A percentile compares a stretch with the other conserved stretches of the same genome.
Evolutionary conservation across 2,329 filamentous ascomycete species (phyloP).

Genomic region (Diplodia scrobiculata): DNA sequence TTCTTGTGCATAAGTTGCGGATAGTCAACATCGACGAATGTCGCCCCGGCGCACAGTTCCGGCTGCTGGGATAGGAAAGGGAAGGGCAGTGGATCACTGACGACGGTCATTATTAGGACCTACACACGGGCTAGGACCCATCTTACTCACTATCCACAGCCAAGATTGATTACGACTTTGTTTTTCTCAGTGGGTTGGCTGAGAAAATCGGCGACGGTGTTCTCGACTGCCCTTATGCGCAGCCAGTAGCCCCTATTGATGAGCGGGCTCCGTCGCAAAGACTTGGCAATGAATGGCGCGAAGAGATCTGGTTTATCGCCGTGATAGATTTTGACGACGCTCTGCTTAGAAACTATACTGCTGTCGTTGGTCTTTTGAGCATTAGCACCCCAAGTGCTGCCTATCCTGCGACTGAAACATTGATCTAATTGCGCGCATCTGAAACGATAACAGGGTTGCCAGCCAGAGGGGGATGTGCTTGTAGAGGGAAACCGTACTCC

Average conservation of each 20-base stretch:
- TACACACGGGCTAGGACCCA: not conserved
- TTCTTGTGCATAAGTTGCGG: conserved; percentile 77
- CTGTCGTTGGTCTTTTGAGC: conserved; percentile 75
- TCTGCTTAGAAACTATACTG: conserved; percentile 88
- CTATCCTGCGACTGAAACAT: not conserved
- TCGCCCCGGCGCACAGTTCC: conserved; percentile 58
- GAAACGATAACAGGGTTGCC: no score
- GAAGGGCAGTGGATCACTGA: conserved; percentile 83
- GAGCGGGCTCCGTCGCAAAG: conserved; percentile 77
- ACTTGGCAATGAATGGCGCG: conserved; percentile 82
- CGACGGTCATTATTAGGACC: conserved; percentile 23
- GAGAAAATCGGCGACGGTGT: conserved; percentile 74
- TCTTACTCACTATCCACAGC: conserved; percentile 80
- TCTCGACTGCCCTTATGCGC: conserved; percentile 78
- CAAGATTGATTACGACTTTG: conserved; percentile 80
- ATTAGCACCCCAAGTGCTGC: conserved; percentile 24
- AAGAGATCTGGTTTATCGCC: conserved; percentile 78
- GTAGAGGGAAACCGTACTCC: not conserved
- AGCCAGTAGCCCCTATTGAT: conserved; percentile 91
- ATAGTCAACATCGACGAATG: conserved; percentile 86
- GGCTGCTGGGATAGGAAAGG: conserved; percentile 72
- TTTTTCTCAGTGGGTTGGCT: conserved; percentile 55
- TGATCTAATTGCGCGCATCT: no score
- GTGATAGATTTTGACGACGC: conserved; percentile 87
- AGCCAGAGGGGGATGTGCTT: not conserved